Percentiles rank a stretch among this genome's conserved stretches.
Evolutionary conservation across 106 monocot genomes (phyloP).

Genomic region (Hemerocallis citrina): DNA sequence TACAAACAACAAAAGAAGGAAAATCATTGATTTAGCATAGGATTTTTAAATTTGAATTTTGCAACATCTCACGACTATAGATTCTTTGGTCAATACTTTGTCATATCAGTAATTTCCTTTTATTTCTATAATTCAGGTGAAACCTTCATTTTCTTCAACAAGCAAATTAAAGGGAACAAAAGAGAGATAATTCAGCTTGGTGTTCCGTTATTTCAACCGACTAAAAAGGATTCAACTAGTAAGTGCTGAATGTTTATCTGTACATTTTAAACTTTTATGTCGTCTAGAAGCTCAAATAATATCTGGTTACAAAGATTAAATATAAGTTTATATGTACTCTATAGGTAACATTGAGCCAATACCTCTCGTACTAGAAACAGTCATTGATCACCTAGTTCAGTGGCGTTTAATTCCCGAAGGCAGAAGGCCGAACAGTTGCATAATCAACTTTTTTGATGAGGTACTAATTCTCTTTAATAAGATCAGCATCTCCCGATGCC

Average conservation of each 20-base stretch:
- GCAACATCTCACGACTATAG: too few relatives aligned
- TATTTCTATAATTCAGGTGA: slow-evolving; percentile 40
- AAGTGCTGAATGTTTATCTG: too few relatives aligned
- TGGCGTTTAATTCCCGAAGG: slow-evolving; percentile 86
- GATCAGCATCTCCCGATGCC: neutral
- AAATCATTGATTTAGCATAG: too few relatives aligned
- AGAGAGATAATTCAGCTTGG: slow-evolving; percentile 96
- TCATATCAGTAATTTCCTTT: neutral
- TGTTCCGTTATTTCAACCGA: slow-evolving; percentile 82
- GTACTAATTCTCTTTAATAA: slow-evolving; percentile 16
- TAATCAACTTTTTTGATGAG: slow-evolving; percentile 98
- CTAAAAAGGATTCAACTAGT: slow-evolving; percentile 60
- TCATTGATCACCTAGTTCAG: slow-evolving; percentile 72
- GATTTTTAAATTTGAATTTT: too few relatives aligned
- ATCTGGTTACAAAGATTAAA: too few relatives aligned
- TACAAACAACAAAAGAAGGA: too few relatives aligned
- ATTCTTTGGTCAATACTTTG: neutral
- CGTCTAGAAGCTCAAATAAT: too few relatives aligned
- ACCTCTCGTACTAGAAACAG: slow-evolving; percentile 53
- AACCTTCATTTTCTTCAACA: slow-evolving; percentile 95
- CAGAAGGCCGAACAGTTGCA: slow-evolving; percentile 84
- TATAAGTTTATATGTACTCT: neutral
- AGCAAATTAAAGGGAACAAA: slow-evolving; percentile 90
- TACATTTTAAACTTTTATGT: too few relatives aligned
- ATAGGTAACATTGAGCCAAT: slow-evolving; percentile 72